Conservation (phyloP, 805 yeast species). For the Spathaspora gorwiae region DNA sequence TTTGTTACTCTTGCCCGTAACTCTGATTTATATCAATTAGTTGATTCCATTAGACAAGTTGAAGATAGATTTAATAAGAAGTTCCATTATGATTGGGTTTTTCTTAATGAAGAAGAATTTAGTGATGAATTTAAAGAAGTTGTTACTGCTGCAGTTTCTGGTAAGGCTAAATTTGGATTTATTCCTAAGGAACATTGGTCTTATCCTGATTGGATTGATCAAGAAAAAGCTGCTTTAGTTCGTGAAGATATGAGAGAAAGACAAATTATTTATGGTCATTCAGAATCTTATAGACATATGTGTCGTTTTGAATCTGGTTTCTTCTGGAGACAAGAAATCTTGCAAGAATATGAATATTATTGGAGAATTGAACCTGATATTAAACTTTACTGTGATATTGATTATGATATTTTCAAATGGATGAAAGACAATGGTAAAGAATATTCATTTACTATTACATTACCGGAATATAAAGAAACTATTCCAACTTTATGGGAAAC, state of each 20-base stretch:
- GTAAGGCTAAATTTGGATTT: constrained; percentile 68
- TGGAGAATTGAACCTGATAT: constrained; percentile 92
- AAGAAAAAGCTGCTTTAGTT: constrained; percentile 58
- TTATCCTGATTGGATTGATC: constrained; percentile 76
- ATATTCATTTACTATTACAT: constrained; percentile 80
- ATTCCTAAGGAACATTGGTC: constrained; percentile 85
- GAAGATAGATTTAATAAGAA: constrained; percentile 84
- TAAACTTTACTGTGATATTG: constrained; percentile 73
- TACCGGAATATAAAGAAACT: constrained; percentile 79
- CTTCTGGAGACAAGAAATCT: constrained; percentile 70
- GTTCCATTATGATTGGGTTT: constrained; percentile 89
- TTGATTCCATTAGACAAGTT: constrained; percentile 64
- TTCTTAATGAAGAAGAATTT: constrained; percentile 81
- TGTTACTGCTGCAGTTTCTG: constrained; percentile 65
- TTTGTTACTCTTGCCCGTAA: constrained; percentile 79
- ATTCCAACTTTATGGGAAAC: constrained; percentile 80
- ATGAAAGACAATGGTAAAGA: constrained; percentile 70
- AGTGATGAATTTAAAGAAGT: constrained; percentile 69
- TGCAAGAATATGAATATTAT: constrained; percentile 77
- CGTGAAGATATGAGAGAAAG: constrained; percentile 53
- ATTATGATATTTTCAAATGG: constrained; percentile 78
- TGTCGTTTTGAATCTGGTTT: constrained; percentile 88
- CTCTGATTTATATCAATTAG: constrained; percentile 54
- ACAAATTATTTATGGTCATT: constrained; percentile 69
- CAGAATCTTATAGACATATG: constrained; percentile 82